These are phyloP conservation scores for Leptodermis oblonga DNA, from an alignment of 257 asterid genomes.

Conservation along the genomic window DNA sequence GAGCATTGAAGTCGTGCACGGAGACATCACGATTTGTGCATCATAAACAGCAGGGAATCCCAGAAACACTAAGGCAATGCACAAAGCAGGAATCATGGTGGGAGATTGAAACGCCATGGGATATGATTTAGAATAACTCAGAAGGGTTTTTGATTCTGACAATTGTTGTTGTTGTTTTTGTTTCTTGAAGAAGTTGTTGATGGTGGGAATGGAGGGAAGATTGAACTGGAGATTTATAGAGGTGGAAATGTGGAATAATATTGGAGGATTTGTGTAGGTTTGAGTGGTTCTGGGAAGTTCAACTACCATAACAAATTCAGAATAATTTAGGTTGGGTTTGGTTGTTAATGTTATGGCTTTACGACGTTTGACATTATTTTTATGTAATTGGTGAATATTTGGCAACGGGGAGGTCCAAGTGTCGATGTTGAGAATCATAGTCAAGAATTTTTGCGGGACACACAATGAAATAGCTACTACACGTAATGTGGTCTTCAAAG, in stretches of 20 bases:
- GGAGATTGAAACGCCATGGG: neutral
- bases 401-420: neutral
- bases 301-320: slow-evolving; percentile 56
- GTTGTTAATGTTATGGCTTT: slow-evolving; percentile 12
- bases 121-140: too few relatives aligned
- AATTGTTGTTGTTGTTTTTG: neutral
- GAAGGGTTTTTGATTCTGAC: too few relatives aligned
- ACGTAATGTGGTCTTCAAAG: neutral
- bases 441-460: neutral
- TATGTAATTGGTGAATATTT: neutral
- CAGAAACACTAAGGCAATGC: slow-evolving; percentile 17
- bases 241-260: neutral
- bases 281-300: slow-evolving; percentile 37
- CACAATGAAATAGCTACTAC: neutral
- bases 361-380: neutral
- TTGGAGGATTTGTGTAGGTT: slow-evolving; percentile 18
- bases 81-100: slow-evolving; percentile 12
- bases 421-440: neutral
- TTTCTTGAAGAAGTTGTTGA: slow-evolving; percentile 2
- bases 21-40: slow-evolving; percentile 26
- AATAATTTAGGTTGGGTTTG: slow-evolving; percentile 18
- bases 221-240: slow-evolving; percentile 29
- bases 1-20: slow-evolving; percentile 64
- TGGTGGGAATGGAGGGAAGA: slow-evolving; percentile 7
- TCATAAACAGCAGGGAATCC: slow-evolving; percentile 18